Conservation (phyloP, 202 grass and related monocot species). For the Elaeis oleifera region DNA sequence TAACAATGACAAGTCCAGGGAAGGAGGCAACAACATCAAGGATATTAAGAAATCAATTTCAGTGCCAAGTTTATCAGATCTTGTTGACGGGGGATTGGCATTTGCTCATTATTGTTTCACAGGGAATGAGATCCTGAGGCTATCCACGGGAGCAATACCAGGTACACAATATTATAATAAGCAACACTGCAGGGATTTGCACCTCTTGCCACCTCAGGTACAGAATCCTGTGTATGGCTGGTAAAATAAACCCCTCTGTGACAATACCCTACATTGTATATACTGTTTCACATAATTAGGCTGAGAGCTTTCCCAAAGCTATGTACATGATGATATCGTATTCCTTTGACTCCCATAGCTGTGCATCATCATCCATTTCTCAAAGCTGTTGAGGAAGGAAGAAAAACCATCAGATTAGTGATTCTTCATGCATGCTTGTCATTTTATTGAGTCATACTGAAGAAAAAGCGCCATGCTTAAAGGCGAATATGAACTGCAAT, state of each 20-base stretch:
- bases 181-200: constrained; percentile 65
- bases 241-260: constrained; percentile 25
- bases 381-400: too few relatives aligned
- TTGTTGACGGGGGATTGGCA: constrained; percentile 69
- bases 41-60: constrained; percentile 49
- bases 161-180: constrained; percentile 51
- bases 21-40: constrained; percentile 7
- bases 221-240: constrained; percentile 87
- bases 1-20: constrained; percentile 1
- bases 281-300: too few relatives aligned
- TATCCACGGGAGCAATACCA: constrained; percentile 70
- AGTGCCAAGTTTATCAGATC: constrained; percentile 46
- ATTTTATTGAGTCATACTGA: too few relatives aligned
- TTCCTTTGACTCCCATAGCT: too few relatives aligned
- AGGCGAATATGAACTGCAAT: too few relatives aligned
- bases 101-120: constrained; percentile 80
- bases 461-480: too few relatives aligned
- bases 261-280: not conserved
- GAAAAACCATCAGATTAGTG: too few relatives aligned
- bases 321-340: too few relatives aligned
- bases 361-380: too few relatives aligned
- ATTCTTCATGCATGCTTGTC: too few relatives aligned
- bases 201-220: constrained; percentile 60
- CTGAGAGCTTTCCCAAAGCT: too few relatives aligned
- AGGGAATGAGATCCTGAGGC: constrained; percentile 62